Percentiles rank a stretch among this genome's conserved stretches.
Conservation (phyloP, 148 eudicot species). For the Camellia lanceoleosa region DNA sequence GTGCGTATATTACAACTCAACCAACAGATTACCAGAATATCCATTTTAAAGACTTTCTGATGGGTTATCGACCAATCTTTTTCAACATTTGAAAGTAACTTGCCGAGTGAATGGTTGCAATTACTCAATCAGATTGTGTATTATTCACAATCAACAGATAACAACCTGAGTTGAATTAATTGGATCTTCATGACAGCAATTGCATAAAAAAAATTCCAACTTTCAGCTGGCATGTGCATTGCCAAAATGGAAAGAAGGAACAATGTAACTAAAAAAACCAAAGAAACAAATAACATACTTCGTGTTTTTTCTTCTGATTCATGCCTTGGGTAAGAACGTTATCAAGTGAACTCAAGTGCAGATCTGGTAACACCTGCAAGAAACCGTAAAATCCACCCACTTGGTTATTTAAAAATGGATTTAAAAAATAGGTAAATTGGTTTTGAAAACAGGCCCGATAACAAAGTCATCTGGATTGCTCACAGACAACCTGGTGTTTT, state of each 20-base stretch:
- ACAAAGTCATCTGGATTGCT: background rate
- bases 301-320: conserved; percentile 90
- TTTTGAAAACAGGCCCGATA: background rate
- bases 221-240: background rate
- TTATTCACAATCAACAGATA: background rate
- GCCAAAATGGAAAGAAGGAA: background rate
- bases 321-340: conserved; percentile 80
- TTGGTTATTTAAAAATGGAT: too few relatives aligned
- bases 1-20: background rate
- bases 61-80: background rate
- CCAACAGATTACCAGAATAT: conserved; percentile 1
- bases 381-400: conserved; percentile 16
- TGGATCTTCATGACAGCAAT: background rate
- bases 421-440: too few relatives aligned
- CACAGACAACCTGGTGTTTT: background rate
- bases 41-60: background rate
- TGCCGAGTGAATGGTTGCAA: background rate
- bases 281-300: conserved; percentile 49
- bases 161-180: background rate
- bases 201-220: background rate
- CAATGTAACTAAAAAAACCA: background rate
- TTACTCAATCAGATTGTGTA: background rate
- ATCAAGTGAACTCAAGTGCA: conserved; percentile 45
- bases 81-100: background rate
- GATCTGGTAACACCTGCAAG: conserved; percentile 60